These are phyloP conservation scores for Jamesozyma piceae DNA, from an alignment of 805 yeast species.

Conservation along the genomic window DNA sequence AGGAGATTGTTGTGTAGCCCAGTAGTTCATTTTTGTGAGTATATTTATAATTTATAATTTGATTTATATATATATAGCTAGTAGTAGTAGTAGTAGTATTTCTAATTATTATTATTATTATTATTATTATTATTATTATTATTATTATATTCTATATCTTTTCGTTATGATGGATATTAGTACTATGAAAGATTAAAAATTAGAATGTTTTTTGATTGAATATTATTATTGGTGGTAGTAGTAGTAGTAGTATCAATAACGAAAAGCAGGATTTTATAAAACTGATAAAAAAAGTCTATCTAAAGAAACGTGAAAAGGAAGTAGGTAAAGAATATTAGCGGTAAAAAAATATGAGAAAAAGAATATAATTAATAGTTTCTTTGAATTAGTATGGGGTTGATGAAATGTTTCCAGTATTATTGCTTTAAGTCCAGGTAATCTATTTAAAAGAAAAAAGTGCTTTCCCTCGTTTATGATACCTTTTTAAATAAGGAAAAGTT, in stretches of 20 bases:
- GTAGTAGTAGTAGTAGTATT: too few relatives aligned
- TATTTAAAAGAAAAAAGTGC: too few relatives aligned
- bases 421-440: too few relatives aligned
- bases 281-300: neutral
- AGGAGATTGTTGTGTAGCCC: slow-evolving; percentile 1
- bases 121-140: too few relatives aligned
- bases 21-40: slow-evolving; percentile 2
- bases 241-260: neutral
- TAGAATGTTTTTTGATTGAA: neutral
- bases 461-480: too few relatives aligned
- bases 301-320: neutral
- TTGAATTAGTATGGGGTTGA: neutral
- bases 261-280: neutral
- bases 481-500: neutral
- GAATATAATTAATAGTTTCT: neutral
- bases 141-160: too few relatives aligned
- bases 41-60: too few relatives aligned
- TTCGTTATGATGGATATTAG: too few relatives aligned
- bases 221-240: neutral
- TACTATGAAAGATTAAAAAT: too few relatives aligned
- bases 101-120: too few relatives aligned
- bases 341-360: neutral
- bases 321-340: neutral
- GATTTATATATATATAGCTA: too few relatives aligned
- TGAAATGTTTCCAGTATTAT: too few relatives aligned